Evolutionary conservation across 2,329 filamentous ascomycete genomes (phyloP), one percentile per base, ranked within the genome.

Genomic region (Colletotrichum camelliae): DNA sequence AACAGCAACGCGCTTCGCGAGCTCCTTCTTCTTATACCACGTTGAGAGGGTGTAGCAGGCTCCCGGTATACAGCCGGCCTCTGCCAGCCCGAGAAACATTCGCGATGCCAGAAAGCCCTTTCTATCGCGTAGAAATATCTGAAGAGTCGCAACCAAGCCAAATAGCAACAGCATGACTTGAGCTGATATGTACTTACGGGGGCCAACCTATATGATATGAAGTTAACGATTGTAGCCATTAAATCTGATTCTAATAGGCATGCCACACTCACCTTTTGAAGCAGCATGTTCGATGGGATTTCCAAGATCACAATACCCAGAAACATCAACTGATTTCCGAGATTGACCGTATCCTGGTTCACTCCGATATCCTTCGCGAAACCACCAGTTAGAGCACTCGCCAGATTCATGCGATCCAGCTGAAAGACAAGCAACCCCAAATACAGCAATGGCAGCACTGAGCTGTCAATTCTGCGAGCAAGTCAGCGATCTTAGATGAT

Each of bases 271-370:
- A 82, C 81, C 62, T 77, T 78, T 57, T 84, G 82, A 2, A 88
- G 79, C 1, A 86, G 79, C 77, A 90, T 84, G 77, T 90, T 90
- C 1, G 86, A 88, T 0, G 88, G 89, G 2, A 90, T 90, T 73
- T 90, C 88, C 0, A 89, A 79, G 2, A 88, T 77, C 4, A 90
- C 86, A 15, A 88, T 88, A 0, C 87, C 87, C 12, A 88, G 81
- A 68, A 88, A 90, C 87, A 90, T 88, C 7, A 90, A 79, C 74
- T 90, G 88, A 67, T 90, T 90, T 0, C 89, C 88, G 0, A 89
- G 79, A 67, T 90, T 91, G 75, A 90, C 86, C 0, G 86, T 88
- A 29, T 85, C 83, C 73, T 89, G 87, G n/a, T 83, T 80, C 6
- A 89, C 82, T 0, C 79, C 76, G 35, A 89, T 87, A 52, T 86